These are phyloP conservation scores for Russula emetica DNA, from an alignment of 768 basidiomycete genomes.

Conservation along the genomic window DNA sequence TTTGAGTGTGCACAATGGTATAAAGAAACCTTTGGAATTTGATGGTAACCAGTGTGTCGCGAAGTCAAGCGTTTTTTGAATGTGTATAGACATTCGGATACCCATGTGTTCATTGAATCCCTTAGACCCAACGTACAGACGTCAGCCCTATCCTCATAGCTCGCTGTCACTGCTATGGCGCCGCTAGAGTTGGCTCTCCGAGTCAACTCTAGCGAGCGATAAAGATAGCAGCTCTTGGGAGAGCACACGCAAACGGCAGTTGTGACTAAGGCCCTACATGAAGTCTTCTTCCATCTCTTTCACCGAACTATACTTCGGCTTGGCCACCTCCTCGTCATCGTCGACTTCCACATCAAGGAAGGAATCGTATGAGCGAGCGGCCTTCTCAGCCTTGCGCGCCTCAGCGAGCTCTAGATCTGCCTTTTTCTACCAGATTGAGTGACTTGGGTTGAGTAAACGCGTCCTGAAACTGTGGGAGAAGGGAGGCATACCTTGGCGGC, in stretches of 20 bases:
- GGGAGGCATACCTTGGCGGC: conserved; percentile 54
- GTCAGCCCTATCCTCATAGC: not conserved
- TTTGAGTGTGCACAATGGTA: too few relatives aligned
- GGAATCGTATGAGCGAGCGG: conserved; percentile 79
- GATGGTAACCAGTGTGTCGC: too few relatives aligned
- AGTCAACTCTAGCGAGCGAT: too few relatives aligned
- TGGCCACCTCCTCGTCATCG: conserved; percentile 47
- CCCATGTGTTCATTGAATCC: too few relatives aligned
- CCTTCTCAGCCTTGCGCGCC: conserved; percentile 79
- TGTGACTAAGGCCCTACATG: conserved; percentile 46
- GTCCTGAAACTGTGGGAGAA: not conserved
- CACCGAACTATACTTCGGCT: conserved; percentile 50
- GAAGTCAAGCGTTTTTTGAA: too few relatives aligned
- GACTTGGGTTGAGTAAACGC: not conserved
- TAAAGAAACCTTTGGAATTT: too few relatives aligned
- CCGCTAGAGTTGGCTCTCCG: not conserved
- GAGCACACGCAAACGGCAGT: not conserved
- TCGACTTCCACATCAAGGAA: conserved; percentile 62
- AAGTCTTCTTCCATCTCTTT: conserved; percentile 85
- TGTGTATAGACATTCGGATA: too few relatives aligned
- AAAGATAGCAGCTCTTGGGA: not conserved
- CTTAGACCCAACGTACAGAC: too few relatives aligned
- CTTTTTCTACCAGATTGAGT: conserved; percentile 53
- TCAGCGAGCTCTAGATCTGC: conserved; percentile 71
- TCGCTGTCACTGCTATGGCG: too few relatives aligned